These are phyloP conservation scores for Canavalia gladiata DNA, from an alignment of 306 rosid genomes.

Conservation along the genomic window DNA sequence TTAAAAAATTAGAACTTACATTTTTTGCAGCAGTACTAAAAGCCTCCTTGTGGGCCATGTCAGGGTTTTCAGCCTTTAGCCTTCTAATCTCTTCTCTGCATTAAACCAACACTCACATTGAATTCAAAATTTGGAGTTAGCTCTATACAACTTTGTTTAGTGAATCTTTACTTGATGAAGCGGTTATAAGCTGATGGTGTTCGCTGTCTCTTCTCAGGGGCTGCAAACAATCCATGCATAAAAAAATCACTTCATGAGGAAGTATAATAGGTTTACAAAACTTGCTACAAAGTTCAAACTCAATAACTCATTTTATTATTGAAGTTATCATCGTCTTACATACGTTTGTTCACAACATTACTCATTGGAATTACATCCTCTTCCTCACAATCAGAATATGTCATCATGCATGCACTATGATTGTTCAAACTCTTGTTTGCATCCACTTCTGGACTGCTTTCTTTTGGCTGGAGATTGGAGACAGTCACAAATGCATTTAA, in stretches of 20 bases:
- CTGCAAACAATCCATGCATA: conserved; percentile 52
- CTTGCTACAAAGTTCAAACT: conserved; percentile 18
- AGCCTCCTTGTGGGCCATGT: conserved; percentile 94
- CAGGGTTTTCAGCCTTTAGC: conserved; percentile 88
- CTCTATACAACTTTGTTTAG: neutral
- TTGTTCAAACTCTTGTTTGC: conserved; percentile 56
- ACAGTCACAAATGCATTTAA: conserved; percentile 26
- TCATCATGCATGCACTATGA: conserved; percentile 55
- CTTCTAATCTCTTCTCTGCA: conserved; percentile 91
- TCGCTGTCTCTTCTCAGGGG: conserved; percentile 96
- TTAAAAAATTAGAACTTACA: conserved; percentile 52
- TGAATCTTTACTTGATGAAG: conserved; percentile 81
- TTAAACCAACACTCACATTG: conserved; percentile 38
- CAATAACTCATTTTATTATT: neutral
- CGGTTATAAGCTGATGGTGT: conserved; percentile 96
- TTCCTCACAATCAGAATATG: conserved; percentile 74
- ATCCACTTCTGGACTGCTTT: conserved; percentile 59
- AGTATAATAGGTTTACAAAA: conserved; percentile 7
- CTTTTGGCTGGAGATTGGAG: conserved; percentile 61
- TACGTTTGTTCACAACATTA: conserved; percentile 80
- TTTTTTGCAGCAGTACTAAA: conserved; percentile 93
- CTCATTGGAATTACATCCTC: conserved; percentile 62
- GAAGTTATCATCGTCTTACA: conserved; percentile 44
- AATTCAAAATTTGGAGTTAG: neutral
- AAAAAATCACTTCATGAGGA: neutral